These are phyloP conservation scores for Gyrodon lividus DNA, from an alignment of 768 basidiomycete genomes.

Conservation along the genomic window DNA sequence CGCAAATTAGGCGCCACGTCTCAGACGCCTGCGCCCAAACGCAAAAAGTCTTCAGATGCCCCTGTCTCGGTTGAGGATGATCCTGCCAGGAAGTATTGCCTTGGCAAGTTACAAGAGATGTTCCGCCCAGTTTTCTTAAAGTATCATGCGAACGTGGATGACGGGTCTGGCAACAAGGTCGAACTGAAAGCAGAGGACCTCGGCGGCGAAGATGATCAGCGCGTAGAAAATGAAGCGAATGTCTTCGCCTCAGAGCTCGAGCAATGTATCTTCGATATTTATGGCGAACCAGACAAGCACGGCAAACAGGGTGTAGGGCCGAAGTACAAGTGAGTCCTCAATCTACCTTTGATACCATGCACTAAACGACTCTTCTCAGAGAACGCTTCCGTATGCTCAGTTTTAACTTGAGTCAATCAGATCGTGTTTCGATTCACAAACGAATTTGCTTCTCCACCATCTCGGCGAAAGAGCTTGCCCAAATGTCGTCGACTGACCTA, in stretches of 20 bases:
- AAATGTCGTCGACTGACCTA: conserved; percentile 86
- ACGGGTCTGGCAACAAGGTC: conserved; percentile 32
- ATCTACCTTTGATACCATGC: not conserved
- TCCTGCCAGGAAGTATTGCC: conserved; percentile 75
- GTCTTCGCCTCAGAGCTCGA: conserved; percentile 73
- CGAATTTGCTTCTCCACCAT: conserved; percentile 71
- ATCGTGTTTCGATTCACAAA: conserved; percentile 76
- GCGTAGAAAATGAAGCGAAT: conserved; percentile 55
- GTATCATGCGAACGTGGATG: conserved; percentile 51
- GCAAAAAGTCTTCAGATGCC: conserved; percentile 46
- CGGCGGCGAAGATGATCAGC: conserved; percentile 57
- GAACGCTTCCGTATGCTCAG: conserved; percentile 88
- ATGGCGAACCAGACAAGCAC: conserved; percentile 73
- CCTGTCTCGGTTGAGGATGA: conserved; percentile 53
- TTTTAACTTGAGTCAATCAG: conserved; percentile 83
- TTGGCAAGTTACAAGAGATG: conserved; percentile 71
- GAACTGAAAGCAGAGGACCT: conserved; percentile 53
- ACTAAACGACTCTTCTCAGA: conserved; percentile 39
- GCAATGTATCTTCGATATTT: conserved; percentile 69
- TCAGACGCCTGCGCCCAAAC: conserved; percentile 41
- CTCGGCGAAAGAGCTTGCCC: conserved; percentile 68
- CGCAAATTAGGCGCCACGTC: conserved; percentile 50
- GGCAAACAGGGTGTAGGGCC: conserved; percentile 60
- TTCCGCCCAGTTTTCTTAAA: conserved; percentile 68
- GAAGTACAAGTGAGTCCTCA: conserved; percentile 74